Conservation (phyloP, 139 green algal genomes). For the Asterochloris sp. region DNA sequence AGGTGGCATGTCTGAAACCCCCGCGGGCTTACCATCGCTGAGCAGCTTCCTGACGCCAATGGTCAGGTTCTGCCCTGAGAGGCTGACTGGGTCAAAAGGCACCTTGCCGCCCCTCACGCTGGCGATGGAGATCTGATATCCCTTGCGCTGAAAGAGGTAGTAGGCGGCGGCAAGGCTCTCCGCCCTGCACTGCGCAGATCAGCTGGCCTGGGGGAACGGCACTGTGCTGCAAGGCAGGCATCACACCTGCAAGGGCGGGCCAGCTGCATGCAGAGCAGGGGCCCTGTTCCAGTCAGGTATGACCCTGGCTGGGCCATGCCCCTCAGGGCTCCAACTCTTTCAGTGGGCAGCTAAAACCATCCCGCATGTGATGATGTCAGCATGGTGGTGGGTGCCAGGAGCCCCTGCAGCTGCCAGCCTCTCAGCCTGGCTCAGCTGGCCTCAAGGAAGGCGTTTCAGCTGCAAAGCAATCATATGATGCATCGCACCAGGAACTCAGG, state of each 20-base stretch:
- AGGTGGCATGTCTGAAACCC: too few species aligned
- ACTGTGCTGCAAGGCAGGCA: not conserved
- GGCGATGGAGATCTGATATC: slow-evolving; percentile 26
- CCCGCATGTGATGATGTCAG: not conserved
- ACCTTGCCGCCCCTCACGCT: slow-evolving; percentile 32
- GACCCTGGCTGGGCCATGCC: not conserved
- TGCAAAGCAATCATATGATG: too few species aligned
- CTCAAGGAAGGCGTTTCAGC: too few species aligned
- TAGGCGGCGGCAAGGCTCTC: slow-evolving; percentile 32
- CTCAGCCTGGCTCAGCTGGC: too few species aligned
- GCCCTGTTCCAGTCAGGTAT: not conserved
- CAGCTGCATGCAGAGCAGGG: not conserved
- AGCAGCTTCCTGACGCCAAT: slow-evolving; percentile 25
- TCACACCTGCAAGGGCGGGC: not conserved
- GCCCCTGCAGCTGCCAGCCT: too few species aligned
- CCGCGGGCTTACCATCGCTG: slow-evolving; percentile 7
- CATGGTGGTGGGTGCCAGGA: too few species aligned
- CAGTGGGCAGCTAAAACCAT: not conserved
- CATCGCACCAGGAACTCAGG: too few species aligned
- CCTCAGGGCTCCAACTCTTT: not conserved
- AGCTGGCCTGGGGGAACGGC: not conserved
- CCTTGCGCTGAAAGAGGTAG: slow-evolving; percentile 28
- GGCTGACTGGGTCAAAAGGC: slow-evolving; percentile 12
- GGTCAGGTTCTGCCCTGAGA: slow-evolving; percentile 22
- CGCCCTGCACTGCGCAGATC: slow-evolving; percentile 6